A percentile compares a stretch with the other conserved stretches of the same genome.
Evolutionary conservation across 495 filamentous ascomycete species (phyloP).

Genomic region (Hypoxylon perforatum): DNA sequence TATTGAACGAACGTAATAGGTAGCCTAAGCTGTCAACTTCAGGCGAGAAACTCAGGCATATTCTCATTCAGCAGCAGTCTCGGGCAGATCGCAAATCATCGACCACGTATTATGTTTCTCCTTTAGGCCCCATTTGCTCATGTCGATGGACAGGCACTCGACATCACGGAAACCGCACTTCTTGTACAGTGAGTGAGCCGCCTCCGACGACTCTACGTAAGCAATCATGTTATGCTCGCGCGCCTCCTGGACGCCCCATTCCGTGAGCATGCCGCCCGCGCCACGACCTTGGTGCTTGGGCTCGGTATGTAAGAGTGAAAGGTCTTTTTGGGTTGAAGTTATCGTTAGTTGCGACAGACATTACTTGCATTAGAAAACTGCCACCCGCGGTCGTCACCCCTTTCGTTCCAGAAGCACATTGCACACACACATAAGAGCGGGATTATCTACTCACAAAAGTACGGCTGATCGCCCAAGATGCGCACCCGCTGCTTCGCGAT

Average conservation of each 20-base stretch:
- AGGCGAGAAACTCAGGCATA: background rate
- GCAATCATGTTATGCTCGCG: slow-evolving; percentile 29
- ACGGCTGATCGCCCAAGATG: slow-evolving; percentile 40
- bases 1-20: too few relatives aligned
- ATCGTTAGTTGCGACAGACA: too few relatives aligned
- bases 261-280: slow-evolving; percentile 38
- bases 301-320: slow-evolving; percentile 40
- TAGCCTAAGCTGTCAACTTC: background rate
- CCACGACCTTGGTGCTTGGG: slow-evolving; percentile 41
- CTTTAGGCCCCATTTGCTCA: slow-evolving; percentile 30
- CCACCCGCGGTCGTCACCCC: background rate
- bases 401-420: too few relatives aligned
- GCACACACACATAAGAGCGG: background rate
- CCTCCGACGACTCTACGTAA: slow-evolving; percentile 46
- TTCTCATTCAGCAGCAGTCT: slow-evolving; percentile 2
- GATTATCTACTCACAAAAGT: slow-evolving; percentile 35
- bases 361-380: background rate
- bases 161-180: slow-evolving; percentile 47
- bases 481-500: slow-evolving; percentile 26
- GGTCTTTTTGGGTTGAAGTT: too few relatives aligned
- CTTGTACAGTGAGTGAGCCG: slow-evolving; percentile 43
- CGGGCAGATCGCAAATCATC: slow-evolving; percentile 28
- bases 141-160: slow-evolving; percentile 21
- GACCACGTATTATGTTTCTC: slow-evolving; percentile 22
- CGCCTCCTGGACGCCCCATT: slow-evolving; percentile 40